Evolutionary conservation across 164 flowering plant species (phyloP), one percentile per base, ranked within the genome.

Genomic region (Taxillus chinensis): DNA sequence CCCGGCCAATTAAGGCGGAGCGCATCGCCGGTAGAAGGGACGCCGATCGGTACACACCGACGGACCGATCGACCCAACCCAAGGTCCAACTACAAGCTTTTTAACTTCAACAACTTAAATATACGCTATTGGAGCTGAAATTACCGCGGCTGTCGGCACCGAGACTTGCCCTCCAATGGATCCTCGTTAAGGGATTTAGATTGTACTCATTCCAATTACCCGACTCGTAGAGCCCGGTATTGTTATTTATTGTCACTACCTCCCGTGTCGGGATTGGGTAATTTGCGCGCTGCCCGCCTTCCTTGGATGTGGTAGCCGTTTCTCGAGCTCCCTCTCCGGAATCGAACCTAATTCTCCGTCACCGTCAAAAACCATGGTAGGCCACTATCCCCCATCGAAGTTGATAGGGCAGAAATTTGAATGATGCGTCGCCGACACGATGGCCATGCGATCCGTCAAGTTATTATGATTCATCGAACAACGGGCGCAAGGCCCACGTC

Each of bases 161-260:
- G 3, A 6, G 8, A 2, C 46, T 48, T 48, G 51, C 51, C 51
- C 51, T 48, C 51, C 51, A 48, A 48, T 48, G 51, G 51, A 48
- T 48, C 51, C 51, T 48, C 13, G 13, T 2, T 48, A 48, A 48
- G 51, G 13, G 7, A 48, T 48, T 48, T 48, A 48, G 51, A 48
- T 48, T 48, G 13, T 48, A 48, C 51, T 48, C 51, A 48, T 48
- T 48, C 51, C 51, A 48, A 4, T 2, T 48, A 48, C 51, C 7
- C 2, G 51, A 48, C 51, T 48, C 51, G 2, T 27, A 27, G 14
- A 48, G 51, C 51, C 14, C 51, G 11, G 51, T 48, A 48, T 48
- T 48, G 51, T 48, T 48, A 48, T 48, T 48, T 48, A 48, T 48
- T 48, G 51, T 48, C 51, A 48, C 51, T 48, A 48, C 51, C 51